phyloP scores from a whole-genome alignment of 768 basidiomycete genomes.

The Trametopsis cervina region DNA sequence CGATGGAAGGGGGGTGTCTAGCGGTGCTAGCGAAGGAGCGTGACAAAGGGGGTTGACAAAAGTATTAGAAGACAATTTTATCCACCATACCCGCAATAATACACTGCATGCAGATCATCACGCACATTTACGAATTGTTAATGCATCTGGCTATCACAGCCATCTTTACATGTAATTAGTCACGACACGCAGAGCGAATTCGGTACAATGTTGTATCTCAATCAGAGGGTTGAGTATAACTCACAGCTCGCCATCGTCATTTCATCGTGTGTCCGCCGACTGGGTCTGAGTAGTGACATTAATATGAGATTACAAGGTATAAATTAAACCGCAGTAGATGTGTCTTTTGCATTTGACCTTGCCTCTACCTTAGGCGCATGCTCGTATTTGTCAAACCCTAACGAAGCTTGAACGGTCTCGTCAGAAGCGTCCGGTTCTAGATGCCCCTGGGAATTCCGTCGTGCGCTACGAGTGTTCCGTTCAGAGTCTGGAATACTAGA shows the following conservation, averaged over 20 bases:
- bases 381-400: conserved; percentile 68
- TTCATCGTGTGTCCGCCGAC: no score
- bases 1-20: conserved; percentile 38
- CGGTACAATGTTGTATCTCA: no score
- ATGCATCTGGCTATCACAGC: not conserved
- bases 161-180: no score
- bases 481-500: not conserved
- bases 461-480: conserved; percentile 48
- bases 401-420: conserved; percentile 69
- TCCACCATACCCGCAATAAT: no score
- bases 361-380: conserved; percentile 29
- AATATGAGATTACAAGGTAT: not conserved
- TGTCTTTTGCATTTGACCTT: conserved; percentile 2
- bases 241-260: no score
- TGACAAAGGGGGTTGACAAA: conserved; percentile 4
- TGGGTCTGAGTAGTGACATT: not conserved
- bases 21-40: conserved; percentile 9
- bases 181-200: no score
- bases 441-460: conserved; percentile 79
- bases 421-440: conserved; percentile 87
- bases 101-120: no score
- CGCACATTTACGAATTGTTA: not conserved
- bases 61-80: not conserved
- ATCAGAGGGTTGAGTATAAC: no score
- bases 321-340: not conserved